Evolutionary conservation across 495 filamentous ascomycete species (phyloP).

Genomic region (Neurospora intermedia): DNA sequence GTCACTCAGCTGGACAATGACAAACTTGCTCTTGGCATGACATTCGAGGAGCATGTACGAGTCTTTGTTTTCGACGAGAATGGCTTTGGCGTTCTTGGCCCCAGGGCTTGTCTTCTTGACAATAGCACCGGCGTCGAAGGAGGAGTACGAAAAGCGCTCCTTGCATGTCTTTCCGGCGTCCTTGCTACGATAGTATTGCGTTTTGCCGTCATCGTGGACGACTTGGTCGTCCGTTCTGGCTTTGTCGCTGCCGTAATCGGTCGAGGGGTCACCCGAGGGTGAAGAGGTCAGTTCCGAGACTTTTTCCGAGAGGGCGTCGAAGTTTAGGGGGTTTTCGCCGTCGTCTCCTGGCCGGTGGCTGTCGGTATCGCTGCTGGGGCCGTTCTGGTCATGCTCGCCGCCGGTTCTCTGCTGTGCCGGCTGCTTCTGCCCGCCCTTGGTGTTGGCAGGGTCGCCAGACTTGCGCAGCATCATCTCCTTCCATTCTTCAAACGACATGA

Average conservation of each 20-base stretch:
- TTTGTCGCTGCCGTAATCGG: constrained; percentile 22
- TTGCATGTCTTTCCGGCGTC: constrained; percentile 86
- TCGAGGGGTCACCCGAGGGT: constrained; percentile 18
- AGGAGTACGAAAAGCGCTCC: constrained; percentile 93
- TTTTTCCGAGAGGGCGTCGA: constrained; percentile 48
- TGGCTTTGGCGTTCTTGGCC: constrained; percentile 72
- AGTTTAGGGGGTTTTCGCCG: constrained; percentile 81
- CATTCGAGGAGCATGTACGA: constrained; percentile 97
- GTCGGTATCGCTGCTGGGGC: constrained; percentile 16
- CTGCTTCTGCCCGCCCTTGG: constrained; percentile 36
- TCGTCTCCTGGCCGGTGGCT: constrained; percentile 64
- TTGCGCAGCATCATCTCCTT: constrained; percentile 87
- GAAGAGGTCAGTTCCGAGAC: constrained; percentile 27
- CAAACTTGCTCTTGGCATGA: constrained; percentile 75
- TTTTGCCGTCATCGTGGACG: constrained; percentile 33
- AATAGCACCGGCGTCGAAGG: constrained; percentile 91
- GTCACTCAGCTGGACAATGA: constrained; percentile 79
- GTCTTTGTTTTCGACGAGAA: constrained; percentile 94
- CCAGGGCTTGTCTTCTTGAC: constrained; percentile 81
- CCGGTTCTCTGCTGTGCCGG: constrained; percentile 17
- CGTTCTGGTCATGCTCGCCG: constrained; percentile 15
- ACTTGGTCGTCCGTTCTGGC: constrained; percentile 34
- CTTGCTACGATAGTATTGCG: constrained; percentile 57
- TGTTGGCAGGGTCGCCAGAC: constrained; percentile 65
- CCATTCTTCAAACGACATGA: constrained; percentile 98